Evolutionary conservation across 2,329 filamentous ascomycete genomes (phyloP), one percentile per base, ranked within the genome.

Genomic region (Penicillium corylophilum): DNA sequence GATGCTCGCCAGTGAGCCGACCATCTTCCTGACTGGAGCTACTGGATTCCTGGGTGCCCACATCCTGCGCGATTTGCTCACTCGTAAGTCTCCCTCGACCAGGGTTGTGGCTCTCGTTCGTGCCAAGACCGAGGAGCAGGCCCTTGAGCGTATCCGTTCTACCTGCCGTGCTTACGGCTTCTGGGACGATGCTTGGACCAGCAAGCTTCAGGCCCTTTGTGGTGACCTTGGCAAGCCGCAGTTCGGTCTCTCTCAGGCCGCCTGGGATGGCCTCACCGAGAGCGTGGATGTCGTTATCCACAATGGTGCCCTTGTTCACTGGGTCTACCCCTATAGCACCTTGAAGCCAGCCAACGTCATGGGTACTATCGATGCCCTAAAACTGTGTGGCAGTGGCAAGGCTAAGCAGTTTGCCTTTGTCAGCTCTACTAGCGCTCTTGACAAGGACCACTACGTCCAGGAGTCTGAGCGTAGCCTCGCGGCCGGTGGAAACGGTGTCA

Each of bases 21-120:
- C 86, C 0, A 79, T 94, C 10, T 88, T 96, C 70, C 74, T 96
- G 5, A 96, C 92, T 2, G 91, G 93, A 39, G 90, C 89, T 4
- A 96, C 92, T 5, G 92, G 92, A 2, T 96, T 96, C 77, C 73
- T 96, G 18, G 92, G 92, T 24, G 82, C 89, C 0, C 95, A 91
- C 65, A 77, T 96, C 10, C 76, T 95, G 28, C 82, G 82, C 49
- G 89, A 95, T 49, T 72, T 96, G 1, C 78, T 96, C 1, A 81
- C 81, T 35, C 79, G 87, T 22, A 74, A 77, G 9, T 74, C 74
- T 15, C 80, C 75, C 16, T 71, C 74, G 16, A 75, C 83, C 13
- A 85, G 82, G 59, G 79, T 95, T 9, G 84, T 95, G 51, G 85
- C 86, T 0, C 85, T 92, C 51, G 87, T 95, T 4, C 86, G 91